Evolutionary conservation across 257 asterid genomes (phyloP).

Genomic region (Avicennia marina): DNA sequence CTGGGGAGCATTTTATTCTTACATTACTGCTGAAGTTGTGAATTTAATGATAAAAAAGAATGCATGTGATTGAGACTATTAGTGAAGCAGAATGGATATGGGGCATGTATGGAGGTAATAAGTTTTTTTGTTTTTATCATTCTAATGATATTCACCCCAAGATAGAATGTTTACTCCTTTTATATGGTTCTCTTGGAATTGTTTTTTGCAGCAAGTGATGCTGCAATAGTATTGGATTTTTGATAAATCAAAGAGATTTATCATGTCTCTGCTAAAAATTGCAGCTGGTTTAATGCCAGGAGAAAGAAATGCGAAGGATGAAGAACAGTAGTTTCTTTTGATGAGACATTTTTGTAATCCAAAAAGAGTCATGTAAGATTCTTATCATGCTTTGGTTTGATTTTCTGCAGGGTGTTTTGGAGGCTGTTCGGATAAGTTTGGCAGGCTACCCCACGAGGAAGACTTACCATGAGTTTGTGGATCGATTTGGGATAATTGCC

Average conservation of each 20-base stretch:
- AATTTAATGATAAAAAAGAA: not conserved
- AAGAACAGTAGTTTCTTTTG: not conserved
- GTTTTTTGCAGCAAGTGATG: no score
- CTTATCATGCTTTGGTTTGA: slow-evolving; percentile 13
- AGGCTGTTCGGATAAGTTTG: slow-evolving; percentile 98
- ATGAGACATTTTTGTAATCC: not conserved
- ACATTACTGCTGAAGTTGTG: slow-evolving; percentile 3
- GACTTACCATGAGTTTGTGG: slow-evolving; percentile 89
- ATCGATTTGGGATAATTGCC: slow-evolving; percentile 88
- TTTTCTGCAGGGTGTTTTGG: slow-evolving; percentile 86
- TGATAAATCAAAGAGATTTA: slow-evolving; percentile 1
- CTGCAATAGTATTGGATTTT: not conserved
- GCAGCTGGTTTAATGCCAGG: slow-evolving; percentile 8
- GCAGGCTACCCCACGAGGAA: slow-evolving; percentile 99
- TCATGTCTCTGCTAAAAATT: not conserved
- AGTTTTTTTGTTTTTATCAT: no score
- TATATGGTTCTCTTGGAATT: no score
- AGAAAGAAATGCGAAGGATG: slow-evolving; percentile 1
- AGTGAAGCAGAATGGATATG: slow-evolving; percentile 8
- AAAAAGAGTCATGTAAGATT: not conserved
- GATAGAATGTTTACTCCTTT: no score
- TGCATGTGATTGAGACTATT: not conserved
- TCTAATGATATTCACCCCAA: no score
- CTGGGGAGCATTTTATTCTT: slow-evolving; percentile 8
- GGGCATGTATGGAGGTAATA: no score